Conservation (phyloP, 371 early-diverging fungal species). For the Mucor plumbeus region DNA sequence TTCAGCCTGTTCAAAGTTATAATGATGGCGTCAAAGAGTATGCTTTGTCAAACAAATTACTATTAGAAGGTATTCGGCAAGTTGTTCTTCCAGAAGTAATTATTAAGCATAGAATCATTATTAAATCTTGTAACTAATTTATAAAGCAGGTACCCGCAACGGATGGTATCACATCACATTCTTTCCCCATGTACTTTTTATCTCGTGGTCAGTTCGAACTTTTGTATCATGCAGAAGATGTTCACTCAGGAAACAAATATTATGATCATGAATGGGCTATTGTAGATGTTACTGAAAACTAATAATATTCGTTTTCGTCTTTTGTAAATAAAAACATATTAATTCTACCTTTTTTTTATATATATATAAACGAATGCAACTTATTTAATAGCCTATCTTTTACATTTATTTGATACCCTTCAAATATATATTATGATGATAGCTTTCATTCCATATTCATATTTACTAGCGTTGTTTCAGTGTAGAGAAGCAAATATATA, state of each 20-base stretch:
- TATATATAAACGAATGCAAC: no score
- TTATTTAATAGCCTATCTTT: no score
- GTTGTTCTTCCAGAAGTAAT: constrained; percentile 62
- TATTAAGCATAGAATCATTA: no score
- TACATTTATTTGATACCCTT: no score
- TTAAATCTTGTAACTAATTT: neutral
- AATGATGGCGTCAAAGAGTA: constrained; percentile 66
- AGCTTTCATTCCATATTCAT: no score
- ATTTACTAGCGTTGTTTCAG: no score
- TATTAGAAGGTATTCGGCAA: constrained; percentile 65
- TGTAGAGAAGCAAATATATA: no score
- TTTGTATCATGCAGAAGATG: constrained; percentile 71
- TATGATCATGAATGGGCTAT: constrained; percentile 64
- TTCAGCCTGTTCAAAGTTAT: constrained; percentile 69
- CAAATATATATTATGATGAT: no score
- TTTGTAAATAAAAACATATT: no score
- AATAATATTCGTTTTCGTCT: no score
- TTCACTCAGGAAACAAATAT: constrained; percentile 59
- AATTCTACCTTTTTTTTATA: no score
- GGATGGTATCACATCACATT: constrained; percentile 14
- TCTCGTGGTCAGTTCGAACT: constrained; percentile 68
- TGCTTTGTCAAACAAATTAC: constrained; percentile 58
- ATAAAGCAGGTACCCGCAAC: constrained; percentile 33
- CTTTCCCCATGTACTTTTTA: constrained; percentile 63
- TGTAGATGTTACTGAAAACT: constrained; percentile 21